These are phyloP conservation scores for Colletotrichum sp. DNA, from an alignment of 2,329 filamentous ascomycete species.

Conservation along the genomic window DNA sequence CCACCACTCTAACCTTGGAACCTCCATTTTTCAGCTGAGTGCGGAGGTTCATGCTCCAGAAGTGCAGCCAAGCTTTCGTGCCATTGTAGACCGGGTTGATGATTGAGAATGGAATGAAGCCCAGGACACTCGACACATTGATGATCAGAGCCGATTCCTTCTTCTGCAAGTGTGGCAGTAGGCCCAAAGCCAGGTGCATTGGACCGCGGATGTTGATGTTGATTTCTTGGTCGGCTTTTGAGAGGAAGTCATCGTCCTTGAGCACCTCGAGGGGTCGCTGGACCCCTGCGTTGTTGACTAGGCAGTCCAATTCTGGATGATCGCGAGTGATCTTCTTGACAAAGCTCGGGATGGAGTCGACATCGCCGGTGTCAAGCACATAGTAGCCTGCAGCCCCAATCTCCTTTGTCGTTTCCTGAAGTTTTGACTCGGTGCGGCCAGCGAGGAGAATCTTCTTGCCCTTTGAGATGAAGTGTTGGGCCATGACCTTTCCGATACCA, in stretches of 20 bases:
- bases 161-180: slow-evolving; percentile 54
- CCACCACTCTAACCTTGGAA: slow-evolving; percentile 52
- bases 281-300: slow-evolving; percentile 65
- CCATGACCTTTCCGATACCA: slow-evolving; percentile 55
- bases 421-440: slow-evolving; percentile 59
- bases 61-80: slow-evolving; percentile 64
- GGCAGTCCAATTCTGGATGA: slow-evolving; percentile 56
- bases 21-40: slow-evolving; percentile 48
- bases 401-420: slow-evolving; percentile 45
- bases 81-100: slow-evolving; percentile 65
- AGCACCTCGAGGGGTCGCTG: slow-evolving; percentile 56
- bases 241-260: slow-evolving; percentile 46
- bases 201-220: slow-evolving; percentile 64
- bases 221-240: slow-evolving; percentile 60
- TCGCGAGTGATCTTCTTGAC: slow-evolving; percentile 48
- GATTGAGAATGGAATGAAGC: slow-evolving; percentile 55
- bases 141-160: slow-evolving; percentile 49
- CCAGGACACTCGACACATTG: slow-evolving; percentile 60
- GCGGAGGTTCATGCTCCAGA: slow-evolving; percentile 59
- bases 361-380: slow-evolving; percentile 54
- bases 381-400: slow-evolving; percentile 57
- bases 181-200: slow-evolving; percentile 56
- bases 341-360: slow-evolving; percentile 47
- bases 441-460: slow-evolving; percentile 57
- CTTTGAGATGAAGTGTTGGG: slow-evolving; percentile 48